Evolutionary conservation across 148 eudicot genomes (phyloP).

Genomic region (Rhododendron ferrugineum): DNA sequence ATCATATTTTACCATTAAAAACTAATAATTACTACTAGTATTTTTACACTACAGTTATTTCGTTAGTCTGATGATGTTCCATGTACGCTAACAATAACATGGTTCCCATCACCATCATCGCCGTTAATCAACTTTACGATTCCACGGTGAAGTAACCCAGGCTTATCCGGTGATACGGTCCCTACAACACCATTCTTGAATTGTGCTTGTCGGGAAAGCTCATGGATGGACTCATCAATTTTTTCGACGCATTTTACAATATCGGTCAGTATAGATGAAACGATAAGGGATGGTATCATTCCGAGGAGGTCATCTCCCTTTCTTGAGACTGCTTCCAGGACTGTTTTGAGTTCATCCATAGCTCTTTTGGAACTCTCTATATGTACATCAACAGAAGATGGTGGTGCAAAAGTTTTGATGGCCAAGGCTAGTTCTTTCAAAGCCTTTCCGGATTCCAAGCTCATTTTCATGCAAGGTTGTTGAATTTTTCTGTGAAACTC

Average conservation of each 20-base stretch:
- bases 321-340: constrained; percentile 17
- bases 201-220: constrained; percentile 40
- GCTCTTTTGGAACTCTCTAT: constrained; percentile 36
- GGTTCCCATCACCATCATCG: constrained; percentile 21
- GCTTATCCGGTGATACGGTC: constrained; percentile 20
- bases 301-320: constrained; percentile 24
- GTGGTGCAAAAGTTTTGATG: constrained; percentile 23
- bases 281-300: constrained; percentile 33
- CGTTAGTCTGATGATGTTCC: constrained; percentile 11
- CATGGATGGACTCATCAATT: constrained; percentile 31
- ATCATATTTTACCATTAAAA: too few relatives aligned
- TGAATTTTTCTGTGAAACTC: constrained; percentile 37
- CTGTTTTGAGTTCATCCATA: constrained; percentile 29
- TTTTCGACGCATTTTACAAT: constrained; percentile 29
- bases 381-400: constrained; percentile 18
- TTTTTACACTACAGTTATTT: background rate
- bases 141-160: constrained; percentile 34
- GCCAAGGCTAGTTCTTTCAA: constrained; percentile 41
- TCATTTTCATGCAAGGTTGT: constrained; percentile 42
- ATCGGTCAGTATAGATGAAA: constrained; percentile 36
- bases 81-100: constrained; percentile 24
- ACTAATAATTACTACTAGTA: too few relatives aligned
- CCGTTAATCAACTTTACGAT: constrained; percentile 31
- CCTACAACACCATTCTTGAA: constrained; percentile 20
- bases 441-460: constrained; percentile 48